A percentile compares a stretch with the other conserved stretches of the same genome.
phyloP scores from a whole-genome alignment of 2,329 filamentous ascomycete genomes.

The Aspergillus cejpii region DNA sequence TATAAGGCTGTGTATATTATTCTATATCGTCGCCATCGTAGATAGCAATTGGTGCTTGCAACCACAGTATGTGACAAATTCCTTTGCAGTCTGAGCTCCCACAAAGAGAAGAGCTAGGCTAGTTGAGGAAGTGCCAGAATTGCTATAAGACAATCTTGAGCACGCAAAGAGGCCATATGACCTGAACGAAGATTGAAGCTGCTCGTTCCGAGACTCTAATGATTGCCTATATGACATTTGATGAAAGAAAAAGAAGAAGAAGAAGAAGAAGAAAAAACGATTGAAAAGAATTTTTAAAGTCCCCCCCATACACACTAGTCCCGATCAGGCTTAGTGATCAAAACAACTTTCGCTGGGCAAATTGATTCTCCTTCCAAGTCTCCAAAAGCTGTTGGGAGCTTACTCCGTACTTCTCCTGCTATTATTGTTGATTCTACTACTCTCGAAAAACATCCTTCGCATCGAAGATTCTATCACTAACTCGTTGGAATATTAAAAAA shows the following conservation, averaged over 20 bases:
- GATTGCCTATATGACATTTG: conserved; percentile 67
- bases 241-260: conserved; percentile 46
- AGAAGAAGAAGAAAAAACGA: conserved; percentile 35
- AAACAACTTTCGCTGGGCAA: background rate
- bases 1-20: conserved; percentile 1
- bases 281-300: conserved; percentile 23
- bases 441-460: background rate
- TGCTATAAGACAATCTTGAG: conserved; percentile 95
- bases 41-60: background rate
- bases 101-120: conserved; percentile 54
- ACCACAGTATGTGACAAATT: conserved; percentile 38
- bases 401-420: background rate
- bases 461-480: background rate
- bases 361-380: background rate
- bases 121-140: conserved; percentile 64
- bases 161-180: conserved; percentile 79
- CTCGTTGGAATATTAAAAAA: too few relatives aligned
- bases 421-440: background rate
- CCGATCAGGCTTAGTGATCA: conserved; percentile 7
- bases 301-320: conserved; percentile 28
- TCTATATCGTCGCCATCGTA: too few relatives aligned
- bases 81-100: conserved; percentile 48
- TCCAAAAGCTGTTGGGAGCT: background rate
- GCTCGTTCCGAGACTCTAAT: conserved; percentile 99
- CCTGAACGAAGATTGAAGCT: conserved; percentile 81